Conservation (phyloP, 306 rosid species). For the Casuarina glauca region DNA sequence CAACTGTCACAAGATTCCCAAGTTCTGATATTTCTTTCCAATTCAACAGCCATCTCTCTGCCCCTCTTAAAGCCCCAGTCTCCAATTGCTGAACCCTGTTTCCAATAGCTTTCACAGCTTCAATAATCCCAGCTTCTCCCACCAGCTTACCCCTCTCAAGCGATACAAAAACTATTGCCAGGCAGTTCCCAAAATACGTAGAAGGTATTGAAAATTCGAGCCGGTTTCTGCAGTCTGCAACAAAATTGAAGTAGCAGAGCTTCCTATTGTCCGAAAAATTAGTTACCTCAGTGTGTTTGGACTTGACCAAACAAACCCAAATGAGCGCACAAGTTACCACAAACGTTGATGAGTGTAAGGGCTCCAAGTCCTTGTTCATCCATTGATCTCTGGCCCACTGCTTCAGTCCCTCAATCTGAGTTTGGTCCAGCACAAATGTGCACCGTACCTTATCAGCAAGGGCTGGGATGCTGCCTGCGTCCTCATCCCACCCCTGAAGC, state of each 20-base stretch:
- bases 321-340: conserved; percentile 30
- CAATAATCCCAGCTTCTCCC: conserved; percentile 35
- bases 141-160: conserved; percentile 30
- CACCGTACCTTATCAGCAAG: too few relatives aligned
- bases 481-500: background rate
- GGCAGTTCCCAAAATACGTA: conserved; percentile 50
- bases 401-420: conserved; percentile 10
- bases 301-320: conserved; percentile 34
- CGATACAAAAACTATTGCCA: background rate
- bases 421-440: conserved; percentile 10
- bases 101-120: conserved; percentile 29
- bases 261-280: background rate
- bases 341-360: conserved; percentile 22
- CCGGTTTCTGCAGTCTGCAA: conserved; percentile 44
- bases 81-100: conserved; percentile 22
- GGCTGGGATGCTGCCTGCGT: background rate
- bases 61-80: conserved; percentile 24
- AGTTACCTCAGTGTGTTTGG: background rate
- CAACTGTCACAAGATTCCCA: background rate
- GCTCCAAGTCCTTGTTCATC: background rate
- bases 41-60: conserved; percentile 31
- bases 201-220: conserved; percentile 28
- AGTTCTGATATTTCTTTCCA: background rate
- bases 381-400: too few relatives aligned
- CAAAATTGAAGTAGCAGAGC: background rate